Evolutionary conservation across 2,329 filamentous ascomycete genomes (phyloP).

Genomic region (Hypoxylon sp.): DNA sequence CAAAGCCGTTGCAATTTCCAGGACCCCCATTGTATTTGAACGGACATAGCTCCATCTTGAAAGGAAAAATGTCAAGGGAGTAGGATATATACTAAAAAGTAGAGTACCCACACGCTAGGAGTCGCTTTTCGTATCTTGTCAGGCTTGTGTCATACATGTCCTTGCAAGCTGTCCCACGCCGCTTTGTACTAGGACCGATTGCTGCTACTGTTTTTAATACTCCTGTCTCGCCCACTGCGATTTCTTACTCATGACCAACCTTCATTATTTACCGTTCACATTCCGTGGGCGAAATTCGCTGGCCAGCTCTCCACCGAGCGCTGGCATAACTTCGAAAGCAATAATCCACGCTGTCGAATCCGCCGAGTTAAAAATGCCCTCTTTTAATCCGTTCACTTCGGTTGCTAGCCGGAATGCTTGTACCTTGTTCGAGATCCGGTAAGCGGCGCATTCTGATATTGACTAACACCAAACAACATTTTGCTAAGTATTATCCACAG

Average conservation of each 20-base stretch:
- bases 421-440: constrained; percentile 73
- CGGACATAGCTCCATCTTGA: constrained; percentile 31
- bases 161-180: constrained; percentile 41
- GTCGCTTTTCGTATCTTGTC: constrained; percentile 32
- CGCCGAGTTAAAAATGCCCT: constrained; percentile 62
- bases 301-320: constrained; percentile 35
- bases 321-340: constrained; percentile 33
- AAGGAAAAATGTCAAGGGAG: constrained; percentile 28
- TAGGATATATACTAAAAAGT: constrained; percentile 39
- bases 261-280: constrained; percentile 40
- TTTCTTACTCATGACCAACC: constrained; percentile 38
- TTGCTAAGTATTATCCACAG: constrained; percentile 59
- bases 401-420: constrained; percentile 66
- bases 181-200: constrained; percentile 30
- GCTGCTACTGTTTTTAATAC: constrained; percentile 37
- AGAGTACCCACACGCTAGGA: constrained; percentile 38
- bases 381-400: constrained; percentile 69
- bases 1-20: constrained; percentile 30
- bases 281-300: constrained; percentile 38
- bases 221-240: constrained; percentile 30
- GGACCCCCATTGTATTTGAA: constrained; percentile 36
- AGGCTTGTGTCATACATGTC: constrained; percentile 34
- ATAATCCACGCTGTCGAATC: constrained; percentile 39
- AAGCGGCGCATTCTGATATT: constrained; percentile 48
- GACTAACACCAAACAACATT: constrained; percentile 14